Percentiles rank a stretch among this genome's conserved stretches.
These are phyloP conservation scores for Aquanectria penicillioides DNA, from an alignment of 2,329 filamentous ascomycete genomes.

Conservation along the genomic window DNA sequence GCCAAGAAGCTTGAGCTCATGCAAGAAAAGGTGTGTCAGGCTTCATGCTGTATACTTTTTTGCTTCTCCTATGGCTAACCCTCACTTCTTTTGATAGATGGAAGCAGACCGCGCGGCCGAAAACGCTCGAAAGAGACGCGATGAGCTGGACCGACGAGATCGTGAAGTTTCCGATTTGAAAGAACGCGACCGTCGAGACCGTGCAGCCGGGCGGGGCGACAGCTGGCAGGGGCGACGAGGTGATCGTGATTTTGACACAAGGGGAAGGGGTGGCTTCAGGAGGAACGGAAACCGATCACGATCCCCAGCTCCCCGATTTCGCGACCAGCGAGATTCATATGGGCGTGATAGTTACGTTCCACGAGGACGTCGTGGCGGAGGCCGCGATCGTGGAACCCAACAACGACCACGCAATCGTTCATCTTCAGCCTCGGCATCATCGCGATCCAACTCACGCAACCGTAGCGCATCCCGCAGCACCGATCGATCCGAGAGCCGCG, in stretches of 20 bases:
- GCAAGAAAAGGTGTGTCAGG: conserved; percentile 81
- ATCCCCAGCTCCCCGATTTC: conserved; percentile 57
- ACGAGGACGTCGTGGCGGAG: conserved; percentile 53
- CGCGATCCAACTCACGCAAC: conserved; percentile 48
- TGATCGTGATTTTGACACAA: conserved; percentile 58
- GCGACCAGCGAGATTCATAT: conserved; percentile 55
- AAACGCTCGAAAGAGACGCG: conserved; percentile 75
- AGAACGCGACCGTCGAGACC: conserved; percentile 69
- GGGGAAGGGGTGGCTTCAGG: conserved; percentile 56
- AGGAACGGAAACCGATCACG: conserved; percentile 58
- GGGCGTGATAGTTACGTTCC: conserved; percentile 65
- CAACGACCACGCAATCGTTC: conserved; percentile 46
- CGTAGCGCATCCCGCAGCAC: conserved; percentile 45
- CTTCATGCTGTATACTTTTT: neutral
- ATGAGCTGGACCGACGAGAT: conserved; percentile 77
- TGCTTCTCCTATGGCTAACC: neutral
- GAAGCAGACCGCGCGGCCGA: conserved; percentile 86
- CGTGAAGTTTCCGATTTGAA: conserved; percentile 75
- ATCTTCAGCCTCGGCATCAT: conserved; percentile 45
- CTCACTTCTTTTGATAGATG: conserved; percentile 60
- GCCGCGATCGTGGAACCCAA: conserved; percentile 53
- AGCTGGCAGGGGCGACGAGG: conserved; percentile 64
- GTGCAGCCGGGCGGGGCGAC: conserved; percentile 62
- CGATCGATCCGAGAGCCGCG: conserved; percentile 46
- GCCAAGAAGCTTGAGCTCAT: conserved; percentile 96